Evolutionary conservation across 2,329 filamentous ascomycete species (phyloP), one percentile per base, ranked within the genome.

Genomic region (Tolypocladium ovalisporum): DNA sequence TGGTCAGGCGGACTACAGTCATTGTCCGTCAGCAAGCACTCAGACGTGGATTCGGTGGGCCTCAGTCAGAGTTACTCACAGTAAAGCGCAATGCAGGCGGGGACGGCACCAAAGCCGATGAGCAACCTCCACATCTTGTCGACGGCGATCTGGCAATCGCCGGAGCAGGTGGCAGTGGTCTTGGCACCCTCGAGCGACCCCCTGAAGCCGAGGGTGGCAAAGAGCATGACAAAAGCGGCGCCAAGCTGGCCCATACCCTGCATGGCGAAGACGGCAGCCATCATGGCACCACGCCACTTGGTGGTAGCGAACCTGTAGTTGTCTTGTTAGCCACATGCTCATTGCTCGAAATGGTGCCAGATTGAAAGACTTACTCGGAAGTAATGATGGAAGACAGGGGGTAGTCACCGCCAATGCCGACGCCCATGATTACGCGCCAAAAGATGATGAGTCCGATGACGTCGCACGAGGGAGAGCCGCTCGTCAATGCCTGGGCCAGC

Each of bases 121-220:
- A 94, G 79, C 17, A 85, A 79, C 63, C 89, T 82, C 89, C 89
- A 94, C 87, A 92, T 92, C 79, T 90, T 91, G 75, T 94, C 89
- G 7, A 92, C 87, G 13, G 70, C 67, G 22, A 73, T 57, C 47
- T 67, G 70, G 60, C 71, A 74, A 24, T 61, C 62, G 47, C 70
- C 71, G 22, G 58, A 62, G 70, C 90, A 94, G 52, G 76, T 70
- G 34, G 74, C 75, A 5, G 79, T 76, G 6, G 74, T 75, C 34
- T 75, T 67, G 17, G 83, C 80, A 1, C 73, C 72, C 54, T 76
- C 65, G 0, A 90, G 79, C 6, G 83, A 82, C 19, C 79, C 73
- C 71, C 84, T 87, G 78, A 90, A 91, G 53, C 85, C 86, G 17
- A 84, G 75, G 0, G 86, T 88, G 57, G 88, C 81, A 65, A 92